Conservation (phyloP, 2,329 filamentous ascomycete species). For the Trichoderma endophyticum region DNA sequence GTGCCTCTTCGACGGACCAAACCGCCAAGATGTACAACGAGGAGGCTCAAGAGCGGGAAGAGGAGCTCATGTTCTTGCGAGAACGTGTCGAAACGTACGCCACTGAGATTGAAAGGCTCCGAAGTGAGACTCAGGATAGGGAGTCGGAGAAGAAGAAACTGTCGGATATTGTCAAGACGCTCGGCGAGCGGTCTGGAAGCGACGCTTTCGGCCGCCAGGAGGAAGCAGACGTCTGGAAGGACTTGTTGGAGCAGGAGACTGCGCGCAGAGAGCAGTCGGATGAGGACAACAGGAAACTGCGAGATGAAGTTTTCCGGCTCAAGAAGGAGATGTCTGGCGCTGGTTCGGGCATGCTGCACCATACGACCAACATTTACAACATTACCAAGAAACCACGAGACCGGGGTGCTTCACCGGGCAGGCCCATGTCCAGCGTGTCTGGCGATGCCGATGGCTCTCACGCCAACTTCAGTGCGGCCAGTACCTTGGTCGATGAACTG, state of each 20-base stretch:
- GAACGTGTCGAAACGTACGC: slow-evolving; percentile 84
- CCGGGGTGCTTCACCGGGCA: slow-evolving; percentile 46
- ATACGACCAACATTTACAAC: slow-evolving; percentile 65
- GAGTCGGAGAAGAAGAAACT: slow-evolving; percentile 85
- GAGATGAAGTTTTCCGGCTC: slow-evolving; percentile 78
- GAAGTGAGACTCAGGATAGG: slow-evolving; percentile 71
- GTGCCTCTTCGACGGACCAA: slow-evolving; percentile 55
- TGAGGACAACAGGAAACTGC: slow-evolving; percentile 78
- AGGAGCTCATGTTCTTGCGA: slow-evolving; percentile 79
- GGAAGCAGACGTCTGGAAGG: slow-evolving; percentile 86
- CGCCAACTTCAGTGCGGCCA: slow-evolving; percentile 55
- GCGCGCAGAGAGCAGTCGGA: slow-evolving; percentile 85
- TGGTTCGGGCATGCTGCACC: slow-evolving; percentile 42
- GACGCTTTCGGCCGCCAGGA: slow-evolving; percentile 54
- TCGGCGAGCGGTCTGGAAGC: slow-evolving; percentile 49
- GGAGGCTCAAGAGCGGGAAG: slow-evolving; percentile 67
- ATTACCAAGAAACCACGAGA: slow-evolving; percentile 51
- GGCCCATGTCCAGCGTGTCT: slow-evolving; percentile 49
- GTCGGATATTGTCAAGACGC: slow-evolving; percentile 68
- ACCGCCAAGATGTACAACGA: slow-evolving; percentile 56
- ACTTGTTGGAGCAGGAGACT: slow-evolving; percentile 88
- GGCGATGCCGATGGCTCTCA: slow-evolving; percentile 50
- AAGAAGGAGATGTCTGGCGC: slow-evolving; percentile 52
- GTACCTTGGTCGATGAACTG: slow-evolving; percentile 73
- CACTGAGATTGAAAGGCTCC: slow-evolving; percentile 76